These are phyloP conservation scores for Angomonas deanei DNA, from an alignment of 208 protist genomes.

Conservation along the genomic window DNA sequence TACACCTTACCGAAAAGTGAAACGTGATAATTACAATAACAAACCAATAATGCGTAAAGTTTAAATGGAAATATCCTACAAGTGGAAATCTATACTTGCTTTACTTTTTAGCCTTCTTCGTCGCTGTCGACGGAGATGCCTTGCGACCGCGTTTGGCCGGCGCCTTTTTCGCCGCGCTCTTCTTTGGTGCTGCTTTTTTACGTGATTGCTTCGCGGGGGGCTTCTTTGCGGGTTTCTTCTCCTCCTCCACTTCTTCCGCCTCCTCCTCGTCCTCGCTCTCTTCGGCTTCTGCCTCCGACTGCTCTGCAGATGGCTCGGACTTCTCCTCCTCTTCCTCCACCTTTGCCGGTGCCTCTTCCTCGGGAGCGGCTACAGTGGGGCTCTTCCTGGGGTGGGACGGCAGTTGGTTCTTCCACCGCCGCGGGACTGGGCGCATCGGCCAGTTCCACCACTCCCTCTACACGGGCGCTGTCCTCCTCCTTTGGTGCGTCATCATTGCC, in stretches of 20 bases:
- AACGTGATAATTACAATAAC: background rate
- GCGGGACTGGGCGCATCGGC: background rate
- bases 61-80: background rate
- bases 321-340: conserved; percentile 17
- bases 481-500: background rate
- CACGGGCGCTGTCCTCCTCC: conserved; percentile 1
- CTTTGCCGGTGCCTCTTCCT: background rate
- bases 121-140: conserved; percentile 24
- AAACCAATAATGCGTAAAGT: too few relatives aligned
- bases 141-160: conserved; percentile 27
- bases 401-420: background rate
- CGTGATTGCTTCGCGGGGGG: conserved; percentile 2
- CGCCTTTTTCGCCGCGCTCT: conserved; percentile 7
- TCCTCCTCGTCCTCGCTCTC: conserved; percentile 15
- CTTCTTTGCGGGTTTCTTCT: conserved; percentile 17
- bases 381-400: background rate
- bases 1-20: background rate
- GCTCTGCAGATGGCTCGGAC: conserved; percentile 9
- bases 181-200: conserved; percentile 9
- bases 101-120: conserved; percentile 56
- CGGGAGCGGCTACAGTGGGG: conserved; percentile 1
- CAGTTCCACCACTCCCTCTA: conserved; percentile 5
- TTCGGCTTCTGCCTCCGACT: conserved; percentile 11
- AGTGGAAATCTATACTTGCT: background rate
- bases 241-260: conserved; percentile 12